Conservation (phyloP, 2,329 filamentous ascomycete species). For the Septoria petroselini region DNA sequence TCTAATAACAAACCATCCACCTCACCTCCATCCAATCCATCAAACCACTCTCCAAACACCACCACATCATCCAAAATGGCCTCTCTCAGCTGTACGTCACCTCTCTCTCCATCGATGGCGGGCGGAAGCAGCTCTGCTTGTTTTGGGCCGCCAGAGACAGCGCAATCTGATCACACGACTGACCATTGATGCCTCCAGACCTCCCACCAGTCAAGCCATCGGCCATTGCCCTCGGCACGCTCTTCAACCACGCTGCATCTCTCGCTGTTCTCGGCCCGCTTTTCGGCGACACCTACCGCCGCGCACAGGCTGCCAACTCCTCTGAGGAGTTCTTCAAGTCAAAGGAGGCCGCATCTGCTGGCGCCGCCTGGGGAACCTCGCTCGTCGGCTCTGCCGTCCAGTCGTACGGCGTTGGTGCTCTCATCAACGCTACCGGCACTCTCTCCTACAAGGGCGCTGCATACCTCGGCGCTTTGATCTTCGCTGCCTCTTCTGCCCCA, state of each 20-base stretch:
- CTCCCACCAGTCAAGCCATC: constrained; percentile 91
- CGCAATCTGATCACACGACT: constrained; percentile 11
- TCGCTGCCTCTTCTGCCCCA: constrained; percentile 84
- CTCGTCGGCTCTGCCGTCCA: constrained; percentile 77
- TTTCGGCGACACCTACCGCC: constrained; percentile 92
- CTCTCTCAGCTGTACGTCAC: constrained; percentile 8
- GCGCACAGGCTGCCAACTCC: constrained; percentile 84
- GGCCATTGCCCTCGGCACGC: constrained; percentile 90
- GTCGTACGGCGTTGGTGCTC: constrained; percentile 46
- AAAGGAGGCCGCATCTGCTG: constrained; percentile 85
- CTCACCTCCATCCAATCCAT: neutral
- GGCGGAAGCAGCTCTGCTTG: constrained; percentile 1
- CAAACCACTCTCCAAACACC: neutral
- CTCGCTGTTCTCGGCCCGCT: constrained; percentile 82
- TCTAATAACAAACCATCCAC: neutral
- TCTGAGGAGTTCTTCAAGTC: constrained; percentile 96
- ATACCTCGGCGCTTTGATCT: constrained; percentile 87
- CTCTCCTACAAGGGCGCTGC: constrained; percentile 96
- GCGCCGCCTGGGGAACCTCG: constrained; percentile 84
- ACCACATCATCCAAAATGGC: constrained; percentile 3
- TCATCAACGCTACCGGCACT: constrained; percentile 85
- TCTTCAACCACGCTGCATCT: constrained; percentile 92
- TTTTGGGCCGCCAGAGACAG: neutral
- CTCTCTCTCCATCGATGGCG: neutral
- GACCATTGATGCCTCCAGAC: constrained; percentile 44